Percentiles rank a stretch among this genome's conserved stretches.
Evolutionary conservation across 1,284 basidiomycete species (phyloP).

Genomic region (Vanrija sp.): DNA sequence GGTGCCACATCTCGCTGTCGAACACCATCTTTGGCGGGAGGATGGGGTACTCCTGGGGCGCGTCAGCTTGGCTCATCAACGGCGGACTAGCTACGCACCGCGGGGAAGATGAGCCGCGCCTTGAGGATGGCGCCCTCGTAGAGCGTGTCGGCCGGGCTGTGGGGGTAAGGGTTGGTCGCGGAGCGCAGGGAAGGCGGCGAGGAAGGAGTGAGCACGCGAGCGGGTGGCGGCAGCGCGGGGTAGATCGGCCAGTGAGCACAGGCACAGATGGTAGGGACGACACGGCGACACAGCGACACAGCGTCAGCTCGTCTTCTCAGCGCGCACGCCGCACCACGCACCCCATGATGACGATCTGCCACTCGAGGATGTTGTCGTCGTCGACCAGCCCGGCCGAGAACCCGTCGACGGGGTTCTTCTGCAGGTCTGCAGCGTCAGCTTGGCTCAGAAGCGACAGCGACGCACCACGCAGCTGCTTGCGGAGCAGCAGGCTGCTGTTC

Average conservation of each 20-base stretch:
- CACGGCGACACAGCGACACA: not conserved
- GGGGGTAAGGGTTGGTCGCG: not conserved
- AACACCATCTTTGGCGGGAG: conserved; percentile 95
- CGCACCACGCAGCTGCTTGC: conserved; percentile 64
- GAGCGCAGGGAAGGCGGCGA: not conserved
- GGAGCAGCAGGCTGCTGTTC: conserved; percentile 58
- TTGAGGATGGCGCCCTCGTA: conserved; percentile 94
- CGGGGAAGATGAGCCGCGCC: conserved; percentile 78
- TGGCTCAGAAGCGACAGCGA: too few species aligned
- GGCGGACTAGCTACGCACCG: conserved; percentile 35
- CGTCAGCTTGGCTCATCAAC: not conserved
- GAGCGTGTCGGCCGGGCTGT: conserved; percentile 78
- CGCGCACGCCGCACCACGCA: conserved; percentile 49
- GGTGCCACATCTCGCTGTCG: conserved; percentile 97
- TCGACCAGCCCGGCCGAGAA: conserved; percentile 93
- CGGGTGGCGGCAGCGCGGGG: not conserved
- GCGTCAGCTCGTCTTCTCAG: not conserved
- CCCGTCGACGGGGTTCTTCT: conserved; percentile 83
- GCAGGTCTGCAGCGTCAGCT: too few species aligned
- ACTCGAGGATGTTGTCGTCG: conserved; percentile 87
- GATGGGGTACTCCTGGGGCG: conserved; percentile 70
- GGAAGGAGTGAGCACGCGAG: not conserved
- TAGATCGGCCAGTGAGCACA: conserved; percentile 22
- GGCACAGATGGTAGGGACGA: conserved; percentile 1
- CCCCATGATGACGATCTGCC: conserved; percentile 89